phyloP scores from a whole-genome alignment of 257 asterid genomes.

The Salvia splendens region DNA sequence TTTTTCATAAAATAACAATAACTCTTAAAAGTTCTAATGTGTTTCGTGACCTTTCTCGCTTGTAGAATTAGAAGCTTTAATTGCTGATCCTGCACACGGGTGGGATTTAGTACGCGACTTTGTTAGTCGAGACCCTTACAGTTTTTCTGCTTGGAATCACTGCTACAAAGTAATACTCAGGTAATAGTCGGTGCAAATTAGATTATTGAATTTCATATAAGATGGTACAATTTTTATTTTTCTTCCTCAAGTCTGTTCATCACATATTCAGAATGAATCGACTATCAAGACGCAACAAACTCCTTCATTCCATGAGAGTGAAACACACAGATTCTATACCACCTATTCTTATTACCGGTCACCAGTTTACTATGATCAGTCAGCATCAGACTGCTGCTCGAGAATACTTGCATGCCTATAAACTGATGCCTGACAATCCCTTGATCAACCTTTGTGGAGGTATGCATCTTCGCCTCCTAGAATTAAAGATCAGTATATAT shows the following conservation, averaged over 20 bases:
- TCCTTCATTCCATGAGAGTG: slow-evolving; percentile 57
- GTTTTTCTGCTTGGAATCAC: slow-evolving; percentile 90
- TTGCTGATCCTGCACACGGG: slow-evolving; percentile 71
- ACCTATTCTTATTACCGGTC: slow-evolving; percentile 69
- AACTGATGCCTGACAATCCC: slow-evolving; percentile 70
- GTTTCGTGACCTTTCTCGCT: slow-evolving; percentile 19
- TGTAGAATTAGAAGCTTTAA: slow-evolving; percentile 62
- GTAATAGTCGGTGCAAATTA: slow-evolving; percentile 28
- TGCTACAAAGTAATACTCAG: slow-evolving; percentile 75
- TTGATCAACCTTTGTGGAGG: slow-evolving; percentile 82
- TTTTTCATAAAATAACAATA: too few relatives aligned
- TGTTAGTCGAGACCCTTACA: slow-evolving; percentile 65
- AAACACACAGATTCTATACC: slow-evolving; percentile 71
- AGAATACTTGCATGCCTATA: slow-evolving; percentile 77
- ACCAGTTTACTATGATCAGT: slow-evolving; percentile 72
- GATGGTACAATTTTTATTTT: background rate
- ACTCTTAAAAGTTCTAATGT: slow-evolving; percentile 18
- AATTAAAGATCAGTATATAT: background rate
- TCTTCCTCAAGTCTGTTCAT: slow-evolving; percentile 28
- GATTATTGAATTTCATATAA: too few relatives aligned
- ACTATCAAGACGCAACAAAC: slow-evolving; percentile 57
- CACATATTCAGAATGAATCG: slow-evolving; percentile 43
- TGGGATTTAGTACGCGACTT: slow-evolving; percentile 67
- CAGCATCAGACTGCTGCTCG: slow-evolving; percentile 85
- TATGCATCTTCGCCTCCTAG: slow-evolving; percentile 31